Evolutionary conservation across 306 rosid species (phyloP), one percentile per base, ranked within the genome.

Genomic region (Fagus sylvatica): DNA sequence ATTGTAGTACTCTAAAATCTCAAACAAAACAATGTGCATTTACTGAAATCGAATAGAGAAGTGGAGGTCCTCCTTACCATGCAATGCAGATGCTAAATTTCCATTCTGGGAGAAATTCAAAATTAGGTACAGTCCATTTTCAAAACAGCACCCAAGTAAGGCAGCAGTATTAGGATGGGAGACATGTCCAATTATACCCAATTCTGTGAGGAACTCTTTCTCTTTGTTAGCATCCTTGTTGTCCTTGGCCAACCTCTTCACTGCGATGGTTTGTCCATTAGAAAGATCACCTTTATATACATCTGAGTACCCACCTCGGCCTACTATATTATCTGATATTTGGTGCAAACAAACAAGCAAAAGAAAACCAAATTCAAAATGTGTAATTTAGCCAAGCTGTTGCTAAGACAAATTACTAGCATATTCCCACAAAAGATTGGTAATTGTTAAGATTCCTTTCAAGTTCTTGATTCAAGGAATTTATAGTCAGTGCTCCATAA

Each of bases 231-330:
- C 88, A 73, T 92, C 83, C 30, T 80, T 91, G 90, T 89, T 88
- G 89, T 91, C 93, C 82, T 84, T 91, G 41, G 98, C 85, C 77
- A 95, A 85, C 71, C 93, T 88, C 88, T 95, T 95, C 87, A 92
- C 98, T 6, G 98, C 98, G 48, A 95, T 92, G 61, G 74, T 71
- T 78, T 72, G 10, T 68, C 96, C 97, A 82, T 89, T 83, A 55
- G 76, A 55, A 76, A 91, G 85, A 71, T 85, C 87, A 46, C 98
- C 98, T 84, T 74, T 91, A 76, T 92, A 95, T 49, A 95, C 98
- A 72, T 92, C 98, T 6, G 98, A 92, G 79, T 95, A 95, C 43
- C 98, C 98, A 33, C 98, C 98, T 71, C 87, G 71, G 40, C 98
- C 98, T 10, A 86, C 97, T 70, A 95, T 64, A 66, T 91, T 84